A percentile compares a stretch with the other conserved stretches of the same genome.
Conservation (phyloP, 1,284 basidiomycete species). For the Tylopilus sp. region DNA sequence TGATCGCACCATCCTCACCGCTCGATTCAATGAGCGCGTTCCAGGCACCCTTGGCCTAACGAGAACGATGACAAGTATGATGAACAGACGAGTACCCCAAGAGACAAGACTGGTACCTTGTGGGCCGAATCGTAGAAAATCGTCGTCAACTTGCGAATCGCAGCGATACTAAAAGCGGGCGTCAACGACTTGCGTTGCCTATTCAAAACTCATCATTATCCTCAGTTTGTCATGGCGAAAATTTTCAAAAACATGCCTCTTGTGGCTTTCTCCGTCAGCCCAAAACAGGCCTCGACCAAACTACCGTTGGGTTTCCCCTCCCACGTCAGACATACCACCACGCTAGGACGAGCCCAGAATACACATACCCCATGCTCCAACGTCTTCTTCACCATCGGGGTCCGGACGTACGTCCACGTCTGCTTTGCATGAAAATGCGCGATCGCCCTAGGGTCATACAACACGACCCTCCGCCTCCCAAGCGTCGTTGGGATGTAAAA, state of each 20-base stretch:
- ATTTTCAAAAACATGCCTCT: neutral
- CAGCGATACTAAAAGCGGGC: constrained; percentile 4
- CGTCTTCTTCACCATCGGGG: constrained; percentile 34
- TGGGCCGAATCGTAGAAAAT: constrained; percentile 33
- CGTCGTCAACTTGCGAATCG: constrained; percentile 7
- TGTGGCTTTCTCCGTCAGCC: constrained; percentile 17
- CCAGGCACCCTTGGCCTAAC: constrained; percentile 49
- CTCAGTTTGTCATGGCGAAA: too few species aligned
- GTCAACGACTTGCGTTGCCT: constrained; percentile 36
- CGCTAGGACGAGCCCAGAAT: neutral
- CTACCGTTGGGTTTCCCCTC: too few species aligned
- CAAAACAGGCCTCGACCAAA: constrained; percentile 14
- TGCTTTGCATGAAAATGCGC: constrained; percentile 50
- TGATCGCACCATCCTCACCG: constrained; percentile 31
- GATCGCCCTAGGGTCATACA: constrained; percentile 52
- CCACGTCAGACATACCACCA: neutral
- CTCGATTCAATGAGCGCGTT: constrained; percentile 40
- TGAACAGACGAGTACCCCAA: neutral
- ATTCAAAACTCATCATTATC: too few species aligned
- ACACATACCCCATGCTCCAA: constrained; percentile 45
- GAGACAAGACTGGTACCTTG: constrained; percentile 38
- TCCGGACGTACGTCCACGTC: constrained; percentile 44
- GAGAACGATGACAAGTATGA: too few species aligned
- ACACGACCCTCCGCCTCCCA: constrained; percentile 38
- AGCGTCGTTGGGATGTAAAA: constrained; percentile 41